Evolutionary conservation across 2,329 filamentous ascomycete species (phyloP), one percentile per base, ranked within the genome.

Genomic region (Pseudocercospora cruenta): DNA sequence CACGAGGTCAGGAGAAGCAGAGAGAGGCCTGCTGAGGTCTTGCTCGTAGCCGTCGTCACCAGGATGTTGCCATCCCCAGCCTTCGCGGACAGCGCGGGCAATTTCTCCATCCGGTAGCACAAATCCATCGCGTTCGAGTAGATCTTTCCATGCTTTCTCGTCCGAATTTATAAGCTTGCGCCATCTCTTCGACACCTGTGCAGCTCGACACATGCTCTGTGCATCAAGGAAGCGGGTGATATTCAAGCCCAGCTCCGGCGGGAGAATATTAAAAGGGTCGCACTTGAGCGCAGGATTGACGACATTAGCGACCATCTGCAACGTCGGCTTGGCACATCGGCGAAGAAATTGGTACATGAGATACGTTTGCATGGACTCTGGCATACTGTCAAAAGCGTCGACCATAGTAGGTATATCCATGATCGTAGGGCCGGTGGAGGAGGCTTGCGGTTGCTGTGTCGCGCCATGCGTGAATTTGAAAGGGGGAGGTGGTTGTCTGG

Each of bases 41-140:
- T 87, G 86, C 78, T 99, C 95, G 63, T 86, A 92, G 24, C 91
- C 92, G 61, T 91, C 87, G 3, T 73, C 70, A 22, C 76, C 75
- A 0, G 94, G 92, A 75, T 94, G 92, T 77, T 99, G 95, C 93
- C 95, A 99, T 14, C 94, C 95, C 95, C 95, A 99, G 14, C 95
- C 95, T 81, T 98, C 92, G 49, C 84, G 83, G 63, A 98, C 93
- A 31, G 95, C 94, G 72, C 90, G 90, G 70, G 92, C 89, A 24
- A 99, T 84, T 78, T 99, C 95, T 19, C 92, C 92, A 0, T 89
- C 84, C 0, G 93, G 90, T 1, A 99, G 82, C 28, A 82, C 82
- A 78, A 92, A 97, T 0, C 93, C 93, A 76, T 97, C 93, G 0
- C 84, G 85, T 68, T 97, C 93, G 49, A 99, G 89, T 0, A 97